Evolutionary conservation across 208 protist species (phyloP).

Genomic region (Endotrypanum monterogeii): DNA sequence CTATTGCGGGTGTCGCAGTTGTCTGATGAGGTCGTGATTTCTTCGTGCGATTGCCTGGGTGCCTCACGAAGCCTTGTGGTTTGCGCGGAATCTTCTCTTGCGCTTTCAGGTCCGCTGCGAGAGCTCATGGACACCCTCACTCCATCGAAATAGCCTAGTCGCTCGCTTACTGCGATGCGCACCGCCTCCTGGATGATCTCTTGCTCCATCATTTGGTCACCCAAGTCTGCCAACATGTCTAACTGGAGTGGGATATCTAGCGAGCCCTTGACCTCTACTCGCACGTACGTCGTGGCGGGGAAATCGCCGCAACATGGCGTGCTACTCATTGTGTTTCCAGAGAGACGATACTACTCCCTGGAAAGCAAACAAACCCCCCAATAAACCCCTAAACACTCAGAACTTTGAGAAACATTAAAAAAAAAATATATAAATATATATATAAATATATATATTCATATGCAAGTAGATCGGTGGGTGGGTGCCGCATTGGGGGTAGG

Average conservation of each 20-base stretch:
- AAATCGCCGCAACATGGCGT: not conserved
- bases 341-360: too few species aligned
- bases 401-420: too few species aligned
- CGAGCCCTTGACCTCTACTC: slow-evolving; percentile 51
- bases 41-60: not conserved
- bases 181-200: slow-evolving; percentile 73
- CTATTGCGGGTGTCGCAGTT: not conserved
- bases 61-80: not conserved
- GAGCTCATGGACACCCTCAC: slow-evolving; percentile 41
- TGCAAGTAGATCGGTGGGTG: not conserved
- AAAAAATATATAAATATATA: too few species aligned
- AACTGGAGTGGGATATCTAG: slow-evolving; percentile 55
- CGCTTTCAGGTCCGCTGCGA: slow-evolving; percentile 15
- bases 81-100: not conserved
- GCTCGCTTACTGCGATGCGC: slow-evolving; percentile 64
- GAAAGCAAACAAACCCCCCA: too few species aligned
- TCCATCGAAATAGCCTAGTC: slow-evolving; percentile 65
- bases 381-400: too few species aligned
- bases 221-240: slow-evolving; percentile 46
- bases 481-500: too few species aligned
- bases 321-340: not conserved
- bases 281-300: slow-evolving; percentile 20
- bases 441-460: not conserved
- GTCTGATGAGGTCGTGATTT: not conserved
- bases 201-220: slow-evolving; percentile 58